A percentile compares a stretch with the other conserved stretches of the same genome.
phyloP scores from a whole-genome alignment of 371 early-diverging fungal species.

The Parasitella parasitica region DNA sequence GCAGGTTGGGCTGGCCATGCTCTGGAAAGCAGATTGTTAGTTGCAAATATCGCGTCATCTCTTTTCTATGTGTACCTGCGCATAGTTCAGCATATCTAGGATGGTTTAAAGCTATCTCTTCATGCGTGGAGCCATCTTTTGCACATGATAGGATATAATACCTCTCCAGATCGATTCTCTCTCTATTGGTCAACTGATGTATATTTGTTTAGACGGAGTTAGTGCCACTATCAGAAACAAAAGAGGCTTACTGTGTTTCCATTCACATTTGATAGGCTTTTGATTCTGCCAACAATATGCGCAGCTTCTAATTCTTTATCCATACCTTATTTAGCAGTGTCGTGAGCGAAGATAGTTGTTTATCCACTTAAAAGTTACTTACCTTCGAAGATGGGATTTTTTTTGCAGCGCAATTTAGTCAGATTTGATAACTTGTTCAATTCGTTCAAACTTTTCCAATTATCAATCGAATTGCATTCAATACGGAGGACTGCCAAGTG shows the following conservation, averaged over 20 bases:
- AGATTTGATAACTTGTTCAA: constrained; percentile 44
- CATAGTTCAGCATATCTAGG: constrained; percentile 62
- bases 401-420: constrained; percentile 42
- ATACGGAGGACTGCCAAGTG: constrained; percentile 43
- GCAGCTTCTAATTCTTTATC: constrained; percentile 21
- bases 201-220: not conserved
- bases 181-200: constrained; percentile 50
- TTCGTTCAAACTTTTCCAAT: constrained; percentile 46
- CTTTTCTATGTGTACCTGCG: constrained; percentile 27
- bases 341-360: too few species aligned
- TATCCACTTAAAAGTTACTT: not conserved
- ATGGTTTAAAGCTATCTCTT: constrained; percentile 43
- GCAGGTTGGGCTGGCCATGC: constrained; percentile 59
- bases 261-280: constrained; percentile 25
- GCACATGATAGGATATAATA: constrained; percentile 65
- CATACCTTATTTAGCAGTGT: not conserved
- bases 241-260: constrained; percentile 40
- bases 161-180: constrained; percentile 71
- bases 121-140: constrained; percentile 36
- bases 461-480: constrained; percentile 37
- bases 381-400: constrained; percentile 54
- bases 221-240: not conserved
- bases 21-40: not conserved
- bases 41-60: not conserved
- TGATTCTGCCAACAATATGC: constrained; percentile 41